Percentiles rank a stretch among this genome's conserved stretches.
Conservation (phyloP, 1,284 basidiomycete genomes). For the Leccinum pachyderme region DNA sequence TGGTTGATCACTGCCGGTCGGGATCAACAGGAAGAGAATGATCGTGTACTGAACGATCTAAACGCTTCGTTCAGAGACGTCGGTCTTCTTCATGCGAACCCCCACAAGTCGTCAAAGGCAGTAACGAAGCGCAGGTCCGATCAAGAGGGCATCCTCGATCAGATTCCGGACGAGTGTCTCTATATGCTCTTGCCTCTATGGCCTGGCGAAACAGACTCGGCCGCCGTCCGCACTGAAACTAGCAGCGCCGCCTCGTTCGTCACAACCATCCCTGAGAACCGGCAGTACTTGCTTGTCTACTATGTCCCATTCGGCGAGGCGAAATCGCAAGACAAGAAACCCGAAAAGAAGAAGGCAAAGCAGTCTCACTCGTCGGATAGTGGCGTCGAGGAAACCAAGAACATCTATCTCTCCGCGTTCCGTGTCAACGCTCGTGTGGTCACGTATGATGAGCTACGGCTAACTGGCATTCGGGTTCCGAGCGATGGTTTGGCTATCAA, state of each 20-base stretch:
- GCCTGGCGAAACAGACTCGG: constrained; percentile 67
- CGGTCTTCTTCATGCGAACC: constrained; percentile 64
- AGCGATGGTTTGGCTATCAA: constrained; percentile 64
- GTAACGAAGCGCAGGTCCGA: constrained; percentile 20
- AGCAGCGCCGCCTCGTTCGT: constrained; percentile 40
- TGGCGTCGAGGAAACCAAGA: constrained; percentile 38
- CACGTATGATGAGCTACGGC: constrained; percentile 62
- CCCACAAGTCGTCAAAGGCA: constrained; percentile 32
- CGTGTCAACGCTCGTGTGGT: constrained; percentile 67
- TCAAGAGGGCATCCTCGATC: constrained; percentile 51
- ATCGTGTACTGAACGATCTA: constrained; percentile 64
- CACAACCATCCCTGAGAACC: constrained; percentile 40
- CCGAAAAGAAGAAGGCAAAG: constrained; percentile 34
- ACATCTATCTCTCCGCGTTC: constrained; percentile 57
- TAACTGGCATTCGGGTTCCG: constrained; percentile 69
- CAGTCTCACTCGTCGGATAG: constrained; percentile 38
- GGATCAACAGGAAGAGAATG: constrained; percentile 61
- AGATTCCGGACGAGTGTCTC: constrained; percentile 62
- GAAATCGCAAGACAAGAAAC: constrained; percentile 31
- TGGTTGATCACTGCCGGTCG: constrained; percentile 67
- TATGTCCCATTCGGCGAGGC: constrained; percentile 50
- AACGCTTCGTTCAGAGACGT: constrained; percentile 77
- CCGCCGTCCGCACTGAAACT: constrained; percentile 27
- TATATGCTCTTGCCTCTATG: constrained; percentile 83
- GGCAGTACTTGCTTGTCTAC: constrained; percentile 71